These are phyloP conservation scores for Colletotrichum truncatum DNA, from an alignment of 2,329 filamentous ascomycete genomes.

Conservation along the genomic window DNA sequence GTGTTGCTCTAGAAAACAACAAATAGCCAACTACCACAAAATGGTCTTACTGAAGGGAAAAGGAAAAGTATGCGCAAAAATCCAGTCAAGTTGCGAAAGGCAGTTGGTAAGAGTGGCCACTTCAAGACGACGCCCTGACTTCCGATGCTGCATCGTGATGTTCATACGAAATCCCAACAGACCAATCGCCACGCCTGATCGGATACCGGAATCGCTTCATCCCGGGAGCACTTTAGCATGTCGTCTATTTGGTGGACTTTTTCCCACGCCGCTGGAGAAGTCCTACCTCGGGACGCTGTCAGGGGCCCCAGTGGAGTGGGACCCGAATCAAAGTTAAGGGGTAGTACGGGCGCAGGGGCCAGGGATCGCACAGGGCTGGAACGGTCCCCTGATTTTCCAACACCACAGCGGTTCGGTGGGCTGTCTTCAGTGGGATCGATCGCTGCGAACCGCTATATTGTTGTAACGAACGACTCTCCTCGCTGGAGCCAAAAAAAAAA, in stretches of 20 bases:
- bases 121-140: too few relatives aligned
- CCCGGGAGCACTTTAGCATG: not conserved
- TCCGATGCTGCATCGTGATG: not conserved
- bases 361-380: constrained; percentile 22
- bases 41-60: too few relatives aligned
- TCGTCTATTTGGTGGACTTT: not conserved
- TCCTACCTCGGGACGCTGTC: not conserved
- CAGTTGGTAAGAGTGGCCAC: too few relatives aligned
- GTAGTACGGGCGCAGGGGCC: constrained; percentile 17
- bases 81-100: too few relatives aligned
- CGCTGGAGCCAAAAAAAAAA: not conserved
- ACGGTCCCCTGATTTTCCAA: not conserved
- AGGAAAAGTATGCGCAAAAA: too few relatives aligned
- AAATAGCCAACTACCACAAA: too few relatives aligned
- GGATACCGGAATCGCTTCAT: constrained; percentile 3
- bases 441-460: too few relatives aligned
- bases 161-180: not conserved
- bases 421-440: not conserved
- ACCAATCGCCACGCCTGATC: not conserved
- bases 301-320: constrained; percentile 4
- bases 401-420: not conserved
- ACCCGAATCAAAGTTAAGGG: constrained; percentile 23
- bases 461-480: too few relatives aligned
- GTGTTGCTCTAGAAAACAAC: too few relatives aligned
- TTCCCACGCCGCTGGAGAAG: not conserved